phyloP scores from a whole-genome alignment of 2,329 filamentous ascomycete species.

The Xylariaceae sp. region DNA sequence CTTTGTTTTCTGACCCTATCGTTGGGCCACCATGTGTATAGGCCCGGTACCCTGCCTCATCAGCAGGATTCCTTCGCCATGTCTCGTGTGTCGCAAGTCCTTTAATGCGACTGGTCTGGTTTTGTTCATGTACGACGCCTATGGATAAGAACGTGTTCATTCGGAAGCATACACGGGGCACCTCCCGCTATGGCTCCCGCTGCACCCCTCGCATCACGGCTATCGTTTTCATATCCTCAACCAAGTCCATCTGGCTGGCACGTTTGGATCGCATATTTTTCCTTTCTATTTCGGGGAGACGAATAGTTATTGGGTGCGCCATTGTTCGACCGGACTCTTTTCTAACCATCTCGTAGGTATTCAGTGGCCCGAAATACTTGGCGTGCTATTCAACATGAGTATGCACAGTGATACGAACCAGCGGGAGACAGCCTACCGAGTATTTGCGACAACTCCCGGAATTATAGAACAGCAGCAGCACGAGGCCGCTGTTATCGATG shows the following conservation, averaged over 20 bases:
- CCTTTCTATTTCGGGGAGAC: not conserved
- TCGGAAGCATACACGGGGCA: not conserved
- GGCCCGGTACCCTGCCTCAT: not conserved
- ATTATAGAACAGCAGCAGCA: constrained; percentile 97
- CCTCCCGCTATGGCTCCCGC: not conserved
- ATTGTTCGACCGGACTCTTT: not conserved
- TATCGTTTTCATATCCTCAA: not conserved
- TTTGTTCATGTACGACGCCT: not conserved
- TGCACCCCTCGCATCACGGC: not conserved
- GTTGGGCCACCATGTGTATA: not conserved
- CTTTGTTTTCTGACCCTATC: constrained; percentile 1
- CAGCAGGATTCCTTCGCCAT: not conserved
- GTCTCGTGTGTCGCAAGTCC: not conserved
- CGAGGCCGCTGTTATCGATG: constrained; percentile 79
- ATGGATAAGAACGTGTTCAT: not conserved
- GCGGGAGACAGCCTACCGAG: constrained; percentile 87
- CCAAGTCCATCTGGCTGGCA: not conserved
- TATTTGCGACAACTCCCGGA: constrained; percentile 89
- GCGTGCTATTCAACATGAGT: constrained; percentile 81
- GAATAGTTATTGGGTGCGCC: not conserved
- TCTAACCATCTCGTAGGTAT: constrained; percentile 52
- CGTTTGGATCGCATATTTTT: not conserved
- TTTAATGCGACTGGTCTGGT: not conserved
- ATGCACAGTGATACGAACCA: constrained; percentile 77
- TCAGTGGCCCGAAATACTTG: constrained; percentile 83